phyloP scores from a whole-genome alignment of 1,284 basidiomycete species.

The Ceratobasidium sp. region DNA sequence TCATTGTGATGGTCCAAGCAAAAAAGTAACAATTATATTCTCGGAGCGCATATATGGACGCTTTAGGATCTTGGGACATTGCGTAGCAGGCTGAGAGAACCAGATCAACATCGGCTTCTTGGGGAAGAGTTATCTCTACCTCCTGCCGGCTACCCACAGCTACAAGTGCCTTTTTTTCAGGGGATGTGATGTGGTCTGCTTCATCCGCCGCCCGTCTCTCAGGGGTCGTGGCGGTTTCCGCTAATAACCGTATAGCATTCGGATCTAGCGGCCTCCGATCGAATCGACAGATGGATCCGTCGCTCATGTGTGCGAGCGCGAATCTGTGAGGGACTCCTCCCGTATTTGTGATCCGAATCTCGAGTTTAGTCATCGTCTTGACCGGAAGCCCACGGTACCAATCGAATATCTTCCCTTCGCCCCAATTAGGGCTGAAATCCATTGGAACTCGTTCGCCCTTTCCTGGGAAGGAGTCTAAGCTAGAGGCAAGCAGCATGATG shows the following conservation, averaged over 20 bases:
- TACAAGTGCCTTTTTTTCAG: slow-evolving; percentile 51
- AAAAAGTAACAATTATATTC: slow-evolving; percentile 36
- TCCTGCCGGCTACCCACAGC: not conserved
- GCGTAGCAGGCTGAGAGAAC: slow-evolving; percentile 24
- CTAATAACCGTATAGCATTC: not conserved
- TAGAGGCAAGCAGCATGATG: not conserved
- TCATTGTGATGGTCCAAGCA: slow-evolving; percentile 21
- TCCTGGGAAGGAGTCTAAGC: not conserved
- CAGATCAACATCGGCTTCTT: not conserved
- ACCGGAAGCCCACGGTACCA: not conserved
- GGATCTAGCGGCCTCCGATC: slow-evolving; percentile 1
- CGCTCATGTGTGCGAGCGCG: not conserved
- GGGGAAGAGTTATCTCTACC: not conserved
- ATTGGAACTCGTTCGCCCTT: not conserved
- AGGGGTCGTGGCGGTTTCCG: not conserved
- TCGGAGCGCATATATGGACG: not conserved
- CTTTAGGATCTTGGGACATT: slow-evolving; percentile 1
- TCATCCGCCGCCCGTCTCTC: slow-evolving; percentile 12
- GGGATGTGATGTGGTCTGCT: slow-evolving; percentile 8
- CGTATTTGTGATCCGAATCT: not conserved
- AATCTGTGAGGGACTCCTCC: slow-evolving; percentile 8
- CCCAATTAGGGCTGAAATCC: not conserved
- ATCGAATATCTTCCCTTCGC: slow-evolving; percentile 7
- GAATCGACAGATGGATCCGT: not conserved
- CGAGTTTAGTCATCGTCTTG: not conserved